These are phyloP conservation scores for Cladophialophora yegresii DNA, from an alignment of 2,329 filamentous ascomycete species.

Conservation along the genomic window DNA sequence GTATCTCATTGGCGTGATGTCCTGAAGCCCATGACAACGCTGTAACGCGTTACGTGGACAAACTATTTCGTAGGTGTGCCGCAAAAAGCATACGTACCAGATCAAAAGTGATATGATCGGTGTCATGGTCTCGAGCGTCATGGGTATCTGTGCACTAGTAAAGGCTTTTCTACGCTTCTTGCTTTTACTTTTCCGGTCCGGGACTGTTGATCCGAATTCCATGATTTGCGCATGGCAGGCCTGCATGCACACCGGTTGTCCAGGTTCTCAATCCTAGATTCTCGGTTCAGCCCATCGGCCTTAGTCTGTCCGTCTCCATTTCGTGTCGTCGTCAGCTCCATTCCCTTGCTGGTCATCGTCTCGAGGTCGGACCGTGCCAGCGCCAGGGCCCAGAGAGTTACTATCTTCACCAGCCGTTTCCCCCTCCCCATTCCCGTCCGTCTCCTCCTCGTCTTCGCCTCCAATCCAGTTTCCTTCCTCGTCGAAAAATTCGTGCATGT, in stretches of 20 bases:
- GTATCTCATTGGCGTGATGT: neutral
- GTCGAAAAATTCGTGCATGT: conserved; percentile 81
- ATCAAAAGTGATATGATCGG: neutral
- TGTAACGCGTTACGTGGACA: neutral
- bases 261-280: neutral
- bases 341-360: conserved; percentile 40
- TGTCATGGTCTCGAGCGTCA: neutral
- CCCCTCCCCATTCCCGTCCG: conserved; percentile 48
- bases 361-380: conserved; percentile 45
- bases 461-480: conserved; percentile 76
- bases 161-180: neutral
- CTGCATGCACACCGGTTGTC: neutral
- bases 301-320: conserved; percentile 57
- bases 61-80: neutral
- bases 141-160: neutral
- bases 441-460: conserved; percentile 54
- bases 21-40: neutral
- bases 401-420: conserved; percentile 44
- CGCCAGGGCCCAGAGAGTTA: conserved; percentile 47
- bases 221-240: neutral
- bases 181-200: neutral
- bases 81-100: neutral
- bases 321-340: conserved; percentile 48
- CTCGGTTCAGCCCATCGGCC: neutral
- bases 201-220: neutral